Evolutionary conservation across 345 rosid species (phyloP).

Genomic region (Salix caprea): DNA sequence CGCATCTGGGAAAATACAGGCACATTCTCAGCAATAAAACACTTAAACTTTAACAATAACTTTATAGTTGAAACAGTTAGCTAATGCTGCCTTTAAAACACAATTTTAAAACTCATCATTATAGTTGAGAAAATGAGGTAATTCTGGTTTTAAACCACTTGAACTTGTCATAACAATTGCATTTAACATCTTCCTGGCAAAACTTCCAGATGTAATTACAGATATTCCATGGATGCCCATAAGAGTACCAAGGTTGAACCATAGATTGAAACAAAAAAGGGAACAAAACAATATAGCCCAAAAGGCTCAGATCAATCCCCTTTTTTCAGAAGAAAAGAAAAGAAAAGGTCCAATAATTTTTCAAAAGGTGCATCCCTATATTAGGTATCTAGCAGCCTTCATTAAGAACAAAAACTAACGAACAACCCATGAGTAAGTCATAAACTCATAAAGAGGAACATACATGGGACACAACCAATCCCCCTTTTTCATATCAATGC

Average conservation of each 20-base stretch:
- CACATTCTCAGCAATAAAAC: slow-evolving; percentile 11
- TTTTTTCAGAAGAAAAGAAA: not conserved
- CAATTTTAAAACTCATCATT: not conserved
- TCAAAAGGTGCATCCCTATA: not conserved
- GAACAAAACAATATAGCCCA: not conserved
- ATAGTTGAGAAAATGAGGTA: not conserved
- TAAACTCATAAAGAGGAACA: slow-evolving; percentile 21
- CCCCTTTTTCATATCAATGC: slow-evolving; percentile 94
- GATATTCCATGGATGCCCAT: not conserved
- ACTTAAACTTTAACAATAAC: not conserved
- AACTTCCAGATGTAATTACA: not conserved
- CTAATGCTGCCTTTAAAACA: not conserved
- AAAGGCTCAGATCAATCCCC: too few relatives aligned
- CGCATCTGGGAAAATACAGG: slow-evolving; percentile 54
- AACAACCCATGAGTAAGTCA: not conserved
- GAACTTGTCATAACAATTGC: not conserved
- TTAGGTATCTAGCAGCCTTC: not conserved
- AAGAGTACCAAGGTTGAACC: not conserved
- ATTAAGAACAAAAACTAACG: not conserved
- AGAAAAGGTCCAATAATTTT: not conserved
- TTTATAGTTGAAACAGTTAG: not conserved
- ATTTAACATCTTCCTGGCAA: not conserved
- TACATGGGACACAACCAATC: slow-evolving; percentile 99
- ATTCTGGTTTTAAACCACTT: not conserved
- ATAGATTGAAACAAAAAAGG: not conserved